Evolutionary conservation across 2,329 filamentous ascomycete genomes (phyloP).

Genomic region (Paraconiothyrium sp.): DNA sequence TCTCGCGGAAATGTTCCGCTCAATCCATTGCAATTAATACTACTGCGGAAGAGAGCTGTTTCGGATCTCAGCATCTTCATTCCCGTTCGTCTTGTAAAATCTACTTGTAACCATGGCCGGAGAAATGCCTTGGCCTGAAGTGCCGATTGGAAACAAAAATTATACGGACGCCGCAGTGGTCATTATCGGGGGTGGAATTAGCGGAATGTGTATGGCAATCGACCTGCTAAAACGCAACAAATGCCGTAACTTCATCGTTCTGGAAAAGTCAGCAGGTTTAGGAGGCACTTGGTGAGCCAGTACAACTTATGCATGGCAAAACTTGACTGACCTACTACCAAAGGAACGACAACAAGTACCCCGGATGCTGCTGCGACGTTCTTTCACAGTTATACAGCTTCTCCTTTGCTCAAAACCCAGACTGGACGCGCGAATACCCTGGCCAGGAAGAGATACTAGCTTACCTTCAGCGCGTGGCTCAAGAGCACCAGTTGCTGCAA

Average conservation of each 20-base stretch:
- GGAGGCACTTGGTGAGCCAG: conserved; percentile 61
- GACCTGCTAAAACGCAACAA: conserved; percentile 63
- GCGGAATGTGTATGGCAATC: conserved; percentile 65
- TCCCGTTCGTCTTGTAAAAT: not conserved
- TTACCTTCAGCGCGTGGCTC: conserved; percentile 59
- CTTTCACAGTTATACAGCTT: conserved; percentile 62
- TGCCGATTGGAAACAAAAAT: conserved; percentile 59
- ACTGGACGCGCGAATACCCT: conserved; percentile 67
- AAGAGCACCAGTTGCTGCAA: conserved; percentile 64
- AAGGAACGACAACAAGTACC: conserved; percentile 63
- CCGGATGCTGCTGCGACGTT: conserved; percentile 65
- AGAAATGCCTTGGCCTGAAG: conserved; percentile 56
- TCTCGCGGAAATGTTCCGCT: not conserved
- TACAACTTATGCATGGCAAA: not conserved
- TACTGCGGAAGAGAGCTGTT: not conserved
- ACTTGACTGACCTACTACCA: not conserved
- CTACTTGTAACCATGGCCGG: conserved; percentile 45
- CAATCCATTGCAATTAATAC: not conserved
- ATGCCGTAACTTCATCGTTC: conserved; percentile 64
- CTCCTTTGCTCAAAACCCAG: conserved; percentile 68
- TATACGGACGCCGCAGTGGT: conserved; percentile 64
- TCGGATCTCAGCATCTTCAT: not conserved
- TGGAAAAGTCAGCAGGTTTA: conserved; percentile 64
- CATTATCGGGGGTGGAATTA: conserved; percentile 66
- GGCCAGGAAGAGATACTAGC: conserved; percentile 69